Percentiles rank a stretch among this genome's conserved stretches.
Conservation (phyloP, 164 flowering plant species). For the Vitis rupestris region DNA sequence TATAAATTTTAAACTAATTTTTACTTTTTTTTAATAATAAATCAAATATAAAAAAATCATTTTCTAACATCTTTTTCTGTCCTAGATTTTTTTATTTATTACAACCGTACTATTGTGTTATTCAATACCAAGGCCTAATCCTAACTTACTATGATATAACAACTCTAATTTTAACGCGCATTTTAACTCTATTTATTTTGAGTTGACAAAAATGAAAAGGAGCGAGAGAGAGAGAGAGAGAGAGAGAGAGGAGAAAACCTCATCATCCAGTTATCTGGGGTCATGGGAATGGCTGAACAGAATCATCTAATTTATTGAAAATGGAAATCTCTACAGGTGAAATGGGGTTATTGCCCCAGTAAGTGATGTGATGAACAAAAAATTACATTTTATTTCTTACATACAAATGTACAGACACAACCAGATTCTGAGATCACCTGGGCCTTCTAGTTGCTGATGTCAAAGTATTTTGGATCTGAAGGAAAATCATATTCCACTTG, state of each 20-base stretch:
- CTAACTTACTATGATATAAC: too few relatives aligned
- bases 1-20: too few relatives aligned
- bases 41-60: too few relatives aligned
- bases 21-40: too few relatives aligned
- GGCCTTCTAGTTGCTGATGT: conserved; percentile 46
- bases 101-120: too few relatives aligned
- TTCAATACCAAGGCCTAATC: too few relatives aligned
- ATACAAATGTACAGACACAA: conserved; percentile 23
- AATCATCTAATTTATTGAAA: conserved; percentile 10
- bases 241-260: neutral
- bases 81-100: too few relatives aligned
- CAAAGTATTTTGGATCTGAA: conserved; percentile 81
- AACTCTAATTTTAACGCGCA: too few relatives aligned
- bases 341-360: conserved; percentile 17
- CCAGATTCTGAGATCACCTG: neutral
- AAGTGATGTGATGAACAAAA: conserved; percentile 7
- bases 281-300: neutral
- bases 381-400: neutral
- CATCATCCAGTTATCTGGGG: neutral
- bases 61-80: too few relatives aligned
- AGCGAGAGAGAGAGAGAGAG: neutral
- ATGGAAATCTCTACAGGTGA: conserved; percentile 26
- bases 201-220: neutral
- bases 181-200: too few relatives aligned
- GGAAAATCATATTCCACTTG: conserved; percentile 84